Conservation (phyloP, 225 moss, liverwort and hornwort species). For the Pleurozium schreberi region DNA sequence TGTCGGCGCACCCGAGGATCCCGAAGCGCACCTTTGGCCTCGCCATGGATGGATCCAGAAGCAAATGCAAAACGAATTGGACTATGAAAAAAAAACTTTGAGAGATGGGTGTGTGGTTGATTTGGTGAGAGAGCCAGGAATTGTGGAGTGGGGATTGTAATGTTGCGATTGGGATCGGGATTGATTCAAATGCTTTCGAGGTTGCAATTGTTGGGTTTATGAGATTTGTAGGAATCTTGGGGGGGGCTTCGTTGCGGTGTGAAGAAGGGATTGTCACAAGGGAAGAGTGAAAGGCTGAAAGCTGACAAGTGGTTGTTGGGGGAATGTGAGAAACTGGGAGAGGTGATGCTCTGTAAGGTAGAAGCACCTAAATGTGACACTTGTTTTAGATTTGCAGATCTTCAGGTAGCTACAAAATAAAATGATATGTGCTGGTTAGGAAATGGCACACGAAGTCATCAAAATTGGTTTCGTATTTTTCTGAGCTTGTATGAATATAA, state of each 20-base stretch:
- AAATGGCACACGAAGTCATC: no score
- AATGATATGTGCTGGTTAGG: no score
- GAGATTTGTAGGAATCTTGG: neutral
- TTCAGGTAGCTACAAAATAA: no score
- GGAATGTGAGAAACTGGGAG: neutral
- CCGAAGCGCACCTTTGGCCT: conserved; percentile 19
- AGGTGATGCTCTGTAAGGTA: no score
- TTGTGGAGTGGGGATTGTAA: neutral
- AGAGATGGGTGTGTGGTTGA: neutral
- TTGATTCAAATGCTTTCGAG: no score
- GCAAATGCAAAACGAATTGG: neutral
- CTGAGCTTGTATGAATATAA: no score
- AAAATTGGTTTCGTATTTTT: no score
- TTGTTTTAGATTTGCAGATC: no score
- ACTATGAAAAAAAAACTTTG: neutral
- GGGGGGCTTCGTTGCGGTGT: neutral
- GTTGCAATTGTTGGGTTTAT: neutral
- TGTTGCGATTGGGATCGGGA: neutral
- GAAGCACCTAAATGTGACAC: no score
- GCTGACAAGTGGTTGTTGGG: neutral
- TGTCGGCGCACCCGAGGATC: conserved; percentile 35
- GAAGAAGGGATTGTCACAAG: neutral
- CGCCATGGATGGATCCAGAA: neutral
- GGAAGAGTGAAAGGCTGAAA: no score
- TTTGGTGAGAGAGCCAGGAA: neutral